A percentile compares a stretch with the other conserved stretches of the same genome.
Conservation (phyloP, 2,329 filamentous ascomycete species). For the Colletotrichum lindemuthianum region DNA sequence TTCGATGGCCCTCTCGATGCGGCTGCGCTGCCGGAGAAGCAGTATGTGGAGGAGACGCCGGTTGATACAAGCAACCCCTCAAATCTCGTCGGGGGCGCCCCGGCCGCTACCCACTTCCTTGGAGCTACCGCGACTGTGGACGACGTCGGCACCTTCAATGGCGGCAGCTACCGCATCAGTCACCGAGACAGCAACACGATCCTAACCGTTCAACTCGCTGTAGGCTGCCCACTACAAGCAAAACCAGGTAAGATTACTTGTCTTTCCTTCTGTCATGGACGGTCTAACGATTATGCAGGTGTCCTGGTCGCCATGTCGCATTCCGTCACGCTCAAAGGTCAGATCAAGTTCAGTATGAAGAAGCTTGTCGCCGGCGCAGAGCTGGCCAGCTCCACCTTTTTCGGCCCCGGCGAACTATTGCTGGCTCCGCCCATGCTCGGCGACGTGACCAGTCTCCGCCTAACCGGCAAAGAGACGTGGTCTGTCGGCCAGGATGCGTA, state of each 20-base stretch:
- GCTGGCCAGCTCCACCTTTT: conserved; percentile 81
- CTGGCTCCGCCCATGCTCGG: conserved; percentile 83
- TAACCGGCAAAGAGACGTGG: conserved; percentile 81
- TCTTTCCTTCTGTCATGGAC: background rate
- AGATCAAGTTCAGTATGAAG: conserved; percentile 87
- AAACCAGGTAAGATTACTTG: conserved; percentile 70
- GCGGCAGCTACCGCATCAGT: conserved; percentile 91
- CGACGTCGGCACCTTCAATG: conserved; percentile 96
- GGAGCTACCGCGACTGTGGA: conserved; percentile 74
- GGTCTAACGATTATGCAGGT: conserved; percentile 55
- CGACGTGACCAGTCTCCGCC: conserved; percentile 83
- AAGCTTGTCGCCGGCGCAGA: conserved; percentile 88
- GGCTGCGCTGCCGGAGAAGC: conserved; percentile 42
- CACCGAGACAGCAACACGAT: conserved; percentile 93
- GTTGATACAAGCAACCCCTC: conserved; percentile 44
- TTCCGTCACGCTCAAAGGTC: conserved; percentile 83
- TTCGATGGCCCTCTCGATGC: conserved; percentile 42
- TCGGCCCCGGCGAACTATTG: conserved; percentile 89
- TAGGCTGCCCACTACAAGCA: conserved; percentile 83
- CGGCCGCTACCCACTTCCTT: conserved; percentile 65
- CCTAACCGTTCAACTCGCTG: conserved; percentile 87
- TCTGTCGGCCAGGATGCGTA: conserved; percentile 88
- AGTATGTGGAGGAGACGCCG: conserved; percentile 38
- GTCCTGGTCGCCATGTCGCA: conserved; percentile 96
- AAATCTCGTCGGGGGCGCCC: conserved; percentile 51